These are phyloP conservation scores for Apiosordaria backusii DNA, from an alignment of 495 filamentous ascomycete species.

Conservation along the genomic window DNA sequence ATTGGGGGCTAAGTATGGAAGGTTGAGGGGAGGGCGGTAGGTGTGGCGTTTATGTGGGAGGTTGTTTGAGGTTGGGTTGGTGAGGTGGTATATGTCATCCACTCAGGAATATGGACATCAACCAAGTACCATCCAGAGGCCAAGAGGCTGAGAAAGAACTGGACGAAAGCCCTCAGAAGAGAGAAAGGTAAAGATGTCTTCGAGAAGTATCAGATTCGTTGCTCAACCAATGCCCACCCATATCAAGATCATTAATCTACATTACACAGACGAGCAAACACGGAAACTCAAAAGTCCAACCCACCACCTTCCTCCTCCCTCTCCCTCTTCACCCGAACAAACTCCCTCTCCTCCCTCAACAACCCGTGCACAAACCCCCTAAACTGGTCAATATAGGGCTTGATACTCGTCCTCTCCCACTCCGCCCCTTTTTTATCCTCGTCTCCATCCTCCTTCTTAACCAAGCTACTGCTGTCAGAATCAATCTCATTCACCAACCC, in stretches of 20 bases:
- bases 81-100: too few species aligned
- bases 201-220: neutral
- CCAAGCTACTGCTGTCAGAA: constrained; percentile 65
- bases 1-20: too few species aligned
- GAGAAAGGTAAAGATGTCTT: neutral
- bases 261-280: neutral
- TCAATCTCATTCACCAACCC: constrained; percentile 78
- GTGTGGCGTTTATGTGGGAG: too few species aligned
- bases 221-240: neutral
- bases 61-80: too few species aligned
- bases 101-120: too few species aligned
- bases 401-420: constrained; percentile 95
- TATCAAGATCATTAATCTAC: neutral
- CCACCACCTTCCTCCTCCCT: constrained; percentile 41
- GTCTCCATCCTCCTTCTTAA: constrained; percentile 43
- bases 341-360: constrained; percentile 73
- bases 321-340: constrained; percentile 68
- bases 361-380: constrained; percentile 71
- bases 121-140: too few species aligned
- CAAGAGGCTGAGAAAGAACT: too few species aligned
- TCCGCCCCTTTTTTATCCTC: constrained; percentile 57
- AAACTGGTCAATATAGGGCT: constrained; percentile 89
- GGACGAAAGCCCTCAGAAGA: neutral
- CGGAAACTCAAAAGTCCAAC: constrained; percentile 13
- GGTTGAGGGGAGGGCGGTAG: too few species aligned